Conservation (phyloP, 148 eudicot genomes). For the Agrostemma githago region DNA sequence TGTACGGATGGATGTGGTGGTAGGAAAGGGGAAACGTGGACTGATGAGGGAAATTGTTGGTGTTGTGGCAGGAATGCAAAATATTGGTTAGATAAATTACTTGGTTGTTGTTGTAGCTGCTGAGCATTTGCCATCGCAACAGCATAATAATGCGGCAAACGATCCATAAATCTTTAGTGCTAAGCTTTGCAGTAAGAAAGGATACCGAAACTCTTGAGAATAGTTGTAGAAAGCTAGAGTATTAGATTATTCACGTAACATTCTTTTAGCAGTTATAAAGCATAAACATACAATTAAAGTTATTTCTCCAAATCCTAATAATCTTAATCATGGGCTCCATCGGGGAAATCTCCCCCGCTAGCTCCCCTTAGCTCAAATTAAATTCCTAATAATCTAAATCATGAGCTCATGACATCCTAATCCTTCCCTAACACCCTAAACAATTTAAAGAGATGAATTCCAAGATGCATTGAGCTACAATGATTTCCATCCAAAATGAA, state of each 20-base stretch:
- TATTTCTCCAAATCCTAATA: too few species aligned
- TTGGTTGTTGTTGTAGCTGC: slow-evolving; percentile 67
- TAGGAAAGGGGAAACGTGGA: slow-evolving; percentile 70
- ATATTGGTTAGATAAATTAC: slow-evolving; percentile 63
- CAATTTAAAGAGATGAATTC: too few species aligned
- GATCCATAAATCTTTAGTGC: slow-evolving; percentile 53
- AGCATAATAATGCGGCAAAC: slow-evolving; percentile 76
- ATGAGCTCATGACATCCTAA: too few species aligned
- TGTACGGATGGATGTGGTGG: slow-evolving; percentile 78
- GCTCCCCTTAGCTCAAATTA: too few species aligned
- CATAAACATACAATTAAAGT: too few species aligned
- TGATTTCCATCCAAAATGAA: too few species aligned
- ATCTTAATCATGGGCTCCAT: too few species aligned
- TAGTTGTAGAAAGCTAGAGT: neutral
- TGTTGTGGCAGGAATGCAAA: slow-evolving; percentile 81
- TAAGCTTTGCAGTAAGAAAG: neutral
- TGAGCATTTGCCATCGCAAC: slow-evolving; percentile 81
- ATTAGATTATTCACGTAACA: slow-evolving; percentile 2
- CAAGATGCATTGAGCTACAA: too few species aligned
- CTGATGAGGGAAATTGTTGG: slow-evolving; percentile 74
- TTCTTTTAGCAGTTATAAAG: neutral
- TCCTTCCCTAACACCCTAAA: too few species aligned
- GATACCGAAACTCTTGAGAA: slow-evolving; percentile 4
- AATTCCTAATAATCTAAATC: too few species aligned
- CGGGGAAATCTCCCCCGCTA: too few species aligned